Base-by-base conservation (phyloP, 2,329 filamentous ascomycete genomes). In the Didymella sp. region DNA sequence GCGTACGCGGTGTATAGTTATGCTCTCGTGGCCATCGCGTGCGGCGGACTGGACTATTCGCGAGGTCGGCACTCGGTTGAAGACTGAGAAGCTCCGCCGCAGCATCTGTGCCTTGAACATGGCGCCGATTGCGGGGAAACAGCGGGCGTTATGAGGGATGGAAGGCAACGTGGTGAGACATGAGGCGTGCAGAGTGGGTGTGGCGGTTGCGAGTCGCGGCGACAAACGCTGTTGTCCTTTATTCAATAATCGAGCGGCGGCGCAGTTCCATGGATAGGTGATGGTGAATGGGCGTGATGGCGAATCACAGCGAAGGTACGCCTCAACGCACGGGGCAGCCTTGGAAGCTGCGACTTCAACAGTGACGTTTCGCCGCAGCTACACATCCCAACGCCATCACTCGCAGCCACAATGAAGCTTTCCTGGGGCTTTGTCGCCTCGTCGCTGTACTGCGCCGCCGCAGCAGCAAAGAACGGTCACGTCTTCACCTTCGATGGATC, bases 381-480 rank as follows among this genome's bases (percentile, higher is more conserved):
- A 52, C 33, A 59, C 66, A 63, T 51, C 61, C 30, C 62, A 45
- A 53, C 33, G 53, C 62, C 64, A 66, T 62, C 65, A 59, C 56
- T 52, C 42, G 38, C 64, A 55, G 57, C 71, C 73, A 77, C 70
- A 59, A 82, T 81, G 79, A 81, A 78, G 76, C 72, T 78, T 48
- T 76, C 75, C 55, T 69, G 73, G 59, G 68, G 73, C 63, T 62
- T 77, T 58, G 59, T 77, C 54, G 59, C 77, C 59, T 73, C 78
- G 28, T 78, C 76, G 58, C 70, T 81, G 42, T 76, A 69, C 67
- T 76, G 72, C 64, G 61, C 72, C 17, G 70, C 71, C 31, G 62
- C 66, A 21, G 66, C 73, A 28, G 63, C 69, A 15, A 60, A 70
- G 25, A 61, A 67, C 30, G 78, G 69, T 51, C 68, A 71, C 41